Evolutionary conservation across 1,139 yeast species (phyloP).

Genomic region (Candida freyschussii): DNA sequence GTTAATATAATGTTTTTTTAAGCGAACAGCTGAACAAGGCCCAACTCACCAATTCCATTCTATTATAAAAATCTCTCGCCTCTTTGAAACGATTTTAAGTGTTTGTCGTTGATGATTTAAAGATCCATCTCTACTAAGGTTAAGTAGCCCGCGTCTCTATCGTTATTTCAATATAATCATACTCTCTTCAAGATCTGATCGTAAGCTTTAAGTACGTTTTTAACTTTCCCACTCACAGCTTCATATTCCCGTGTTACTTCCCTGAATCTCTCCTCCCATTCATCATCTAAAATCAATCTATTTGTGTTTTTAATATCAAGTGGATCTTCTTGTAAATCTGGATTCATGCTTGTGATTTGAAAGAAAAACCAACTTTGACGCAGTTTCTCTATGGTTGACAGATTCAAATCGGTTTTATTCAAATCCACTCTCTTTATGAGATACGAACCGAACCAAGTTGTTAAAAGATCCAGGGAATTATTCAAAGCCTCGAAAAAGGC

Average conservation of each 20-base stretch:
- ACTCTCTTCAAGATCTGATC: conserved; percentile 1
- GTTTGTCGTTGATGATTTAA: too few species aligned
- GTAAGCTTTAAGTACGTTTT: conserved; percentile 6
- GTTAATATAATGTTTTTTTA: not conserved
- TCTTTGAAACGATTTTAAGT: too few species aligned
- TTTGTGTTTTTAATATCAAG: conserved; percentile 15
- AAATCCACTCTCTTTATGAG: conserved; percentile 37
- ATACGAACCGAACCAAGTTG: conserved; percentile 54
- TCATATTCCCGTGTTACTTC: conserved; percentile 41
- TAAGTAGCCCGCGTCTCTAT: too few species aligned
- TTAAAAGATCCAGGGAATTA: conserved; percentile 43
- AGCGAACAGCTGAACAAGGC: not conserved
- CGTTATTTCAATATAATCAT: not conserved
- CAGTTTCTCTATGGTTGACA: conserved; percentile 40
- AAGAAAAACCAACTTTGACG: conserved; percentile 56
- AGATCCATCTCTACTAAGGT: not conserved
- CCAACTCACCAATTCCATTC: conserved; percentile 7
- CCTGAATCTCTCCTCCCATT: conserved; percentile 44
- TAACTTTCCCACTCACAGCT: conserved; percentile 5
- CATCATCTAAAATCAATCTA: conserved; percentile 36
- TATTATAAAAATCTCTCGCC: not conserved
- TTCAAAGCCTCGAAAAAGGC: conserved; percentile 40
- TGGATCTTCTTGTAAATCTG: conserved; percentile 28
- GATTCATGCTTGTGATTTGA: conserved; percentile 28
- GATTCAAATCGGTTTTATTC: conserved; percentile 24